Base-by-base conservation (phyloP, 192 early-diverging fungal genomes). In the Dissophora globulifera region DNA sequence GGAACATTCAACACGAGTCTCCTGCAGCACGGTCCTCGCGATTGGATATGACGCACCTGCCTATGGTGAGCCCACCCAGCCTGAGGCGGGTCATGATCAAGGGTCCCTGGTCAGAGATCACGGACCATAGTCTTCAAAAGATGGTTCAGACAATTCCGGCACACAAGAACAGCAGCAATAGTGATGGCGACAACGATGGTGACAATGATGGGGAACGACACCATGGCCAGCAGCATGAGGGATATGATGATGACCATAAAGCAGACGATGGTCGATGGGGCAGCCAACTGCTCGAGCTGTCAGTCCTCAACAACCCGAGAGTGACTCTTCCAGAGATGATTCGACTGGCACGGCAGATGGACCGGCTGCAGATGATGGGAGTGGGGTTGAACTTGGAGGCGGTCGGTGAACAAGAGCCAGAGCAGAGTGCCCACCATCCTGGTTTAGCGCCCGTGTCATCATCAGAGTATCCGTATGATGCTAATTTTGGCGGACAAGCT, bases 41-140 rank as follows among this genome's bases (percentile, higher is more conserved):
- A 13, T 41, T 46, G 15, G 32, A 74, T 38, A 33, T 74, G 61
- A 64, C 54, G 6, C 46, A 41, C 23, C 25, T 74, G 5, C 61
- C 69, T 1, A 12, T 35, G 2, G 49, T 74, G 10, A 33, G 61
- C 0, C 47, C 53, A 0, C 40, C 11, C 2, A 15, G 35, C 12
- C 19, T 74, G 23, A 48, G 47, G 15, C 53, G 69, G 3, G 49
- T 74, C 5, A 31, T 74, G 47, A 49, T 74, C n/a, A 31, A 40
- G n/a, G 69, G 69, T 20, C 69, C 60, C 10, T 74, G 69, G 69
- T 38, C 38, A 17, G 69, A 74, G 41, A 58, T 74, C 30, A 58
- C 69, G 12, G 61, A 74, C 42, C 9, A 25, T 41, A 58, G 46
- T 22, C 48, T 74, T 13, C 51, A 54, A 20, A 26, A 38, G 17